Evolutionary conservation across 2,329 filamentous ascomycete genomes (phyloP).

Genomic region (Mycocentrospora acerina): DNA sequence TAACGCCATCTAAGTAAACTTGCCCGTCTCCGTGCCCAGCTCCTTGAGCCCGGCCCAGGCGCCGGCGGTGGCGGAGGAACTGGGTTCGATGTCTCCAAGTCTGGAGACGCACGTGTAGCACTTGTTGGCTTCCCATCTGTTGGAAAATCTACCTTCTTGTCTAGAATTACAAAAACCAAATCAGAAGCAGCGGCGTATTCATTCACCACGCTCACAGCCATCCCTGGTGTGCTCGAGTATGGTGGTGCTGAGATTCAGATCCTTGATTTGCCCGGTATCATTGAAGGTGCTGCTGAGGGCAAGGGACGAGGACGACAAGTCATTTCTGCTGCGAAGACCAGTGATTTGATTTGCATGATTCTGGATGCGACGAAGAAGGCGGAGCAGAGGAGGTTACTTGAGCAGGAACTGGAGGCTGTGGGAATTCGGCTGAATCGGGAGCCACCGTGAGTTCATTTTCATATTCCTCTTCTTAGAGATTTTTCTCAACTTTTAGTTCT

Average conservation of each 20-base stretch:
- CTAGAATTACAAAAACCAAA: slow-evolving; percentile 96
- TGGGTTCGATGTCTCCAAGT: slow-evolving; percentile 90
- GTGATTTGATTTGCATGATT: slow-evolving; percentile 95
- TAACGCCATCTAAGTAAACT: slow-evolving; percentile 69
- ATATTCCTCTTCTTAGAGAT: background rate
- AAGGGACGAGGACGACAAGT: slow-evolving; percentile 96
- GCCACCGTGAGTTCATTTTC: slow-evolving; percentile 67
- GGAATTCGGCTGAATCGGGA: slow-evolving; percentile 91
- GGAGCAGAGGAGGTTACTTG: slow-evolving; percentile 85
- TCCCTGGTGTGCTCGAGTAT: slow-evolving; percentile 95
- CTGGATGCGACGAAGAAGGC: slow-evolving; percentile 95
- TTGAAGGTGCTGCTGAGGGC: slow-evolving; percentile 92
- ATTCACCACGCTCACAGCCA: slow-evolving; percentile 96
- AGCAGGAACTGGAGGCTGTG: slow-evolving; percentile 91
- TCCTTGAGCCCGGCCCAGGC: slow-evolving; percentile 84
- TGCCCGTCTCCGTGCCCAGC: slow-evolving; percentile 87
- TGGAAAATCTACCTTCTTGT: slow-evolving; percentile 98
- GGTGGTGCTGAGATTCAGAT: slow-evolving; percentile 98
- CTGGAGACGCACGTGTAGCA: slow-evolving; percentile 92
- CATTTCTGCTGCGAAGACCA: slow-evolving; percentile 97
- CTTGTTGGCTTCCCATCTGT: slow-evolving; percentile 98
- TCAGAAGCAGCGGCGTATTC: slow-evolving; percentile 95
- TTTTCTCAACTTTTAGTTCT: too few species aligned
- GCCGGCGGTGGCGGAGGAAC: slow-evolving; percentile 74
- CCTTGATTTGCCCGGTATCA: slow-evolving; percentile 95